These are phyloP conservation scores for Penstemon davidsonii DNA, from an alignment of 257 asterid species.

Conservation along the genomic window DNA sequence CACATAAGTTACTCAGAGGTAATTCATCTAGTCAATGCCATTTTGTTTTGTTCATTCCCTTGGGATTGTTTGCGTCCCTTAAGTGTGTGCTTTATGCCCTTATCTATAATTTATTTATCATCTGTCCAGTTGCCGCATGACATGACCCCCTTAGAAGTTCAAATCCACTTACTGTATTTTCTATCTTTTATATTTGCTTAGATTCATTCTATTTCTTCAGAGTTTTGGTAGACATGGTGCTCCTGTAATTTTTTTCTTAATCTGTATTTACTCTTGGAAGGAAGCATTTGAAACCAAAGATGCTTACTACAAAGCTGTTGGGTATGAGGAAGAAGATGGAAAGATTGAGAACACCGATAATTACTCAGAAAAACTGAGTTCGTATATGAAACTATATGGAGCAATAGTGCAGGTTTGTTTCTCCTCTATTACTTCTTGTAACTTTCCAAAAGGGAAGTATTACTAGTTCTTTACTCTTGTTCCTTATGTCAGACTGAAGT, in stretches of 20 bases:
- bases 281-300: conserved; percentile 50
- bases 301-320: conserved; percentile 70
- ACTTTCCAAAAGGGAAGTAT: neutral
- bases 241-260: conserved; percentile 13
- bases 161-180: conserved; percentile 1
- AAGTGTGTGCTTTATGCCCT: neutral
- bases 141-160: neutral
- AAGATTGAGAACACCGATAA: conserved; percentile 57
- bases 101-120: neutral
- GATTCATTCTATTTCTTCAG: neutral
- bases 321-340: conserved; percentile 64
- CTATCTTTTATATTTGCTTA: neutral
- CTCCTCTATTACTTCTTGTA: conserved; percentile 11
- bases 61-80: neutral
- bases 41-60: neutral
- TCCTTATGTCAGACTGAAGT: conserved; percentile 64
- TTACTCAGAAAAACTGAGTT: conserved; percentile 50
- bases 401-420: conserved; percentile 85
- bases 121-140: conserved; percentile 1
- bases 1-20: conserved; percentile 70
- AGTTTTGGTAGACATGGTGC: neutral
- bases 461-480: conserved; percentile 1
- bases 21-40: conserved; percentile 24
- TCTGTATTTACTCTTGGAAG: conserved; percentile 38
- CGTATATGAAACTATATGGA: conserved; percentile 80